These are phyloP conservation scores for Leccinum sublutescens DNA, from an alignment of 768 basidiomycete genomes.

Conservation along the genomic window DNA sequence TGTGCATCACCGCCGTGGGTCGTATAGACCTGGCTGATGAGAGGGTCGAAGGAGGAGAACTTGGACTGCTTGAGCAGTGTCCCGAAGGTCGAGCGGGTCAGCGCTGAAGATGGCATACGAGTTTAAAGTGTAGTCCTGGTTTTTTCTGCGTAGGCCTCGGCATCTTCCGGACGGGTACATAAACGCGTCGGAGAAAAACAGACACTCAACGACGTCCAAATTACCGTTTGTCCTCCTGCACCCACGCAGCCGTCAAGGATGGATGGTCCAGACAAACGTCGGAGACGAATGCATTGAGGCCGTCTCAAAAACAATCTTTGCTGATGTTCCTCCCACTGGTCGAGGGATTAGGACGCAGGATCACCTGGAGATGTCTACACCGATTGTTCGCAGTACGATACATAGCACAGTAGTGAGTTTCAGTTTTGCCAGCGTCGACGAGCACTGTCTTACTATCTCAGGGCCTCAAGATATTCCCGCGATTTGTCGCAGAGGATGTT, in stretches of 20 bases:
- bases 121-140: neutral
- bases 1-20: constrained; percentile 66
- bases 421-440: neutral
- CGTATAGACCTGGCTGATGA: constrained; percentile 76
- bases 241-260: constrained; percentile 44
- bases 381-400: constrained; percentile 4
- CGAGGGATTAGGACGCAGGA: constrained; percentile 88
- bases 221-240: constrained; percentile 68
- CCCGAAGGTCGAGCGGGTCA: constrained; percentile 67
- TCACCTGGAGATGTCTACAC: constrained; percentile 84
- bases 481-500: neutral
- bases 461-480: neutral
- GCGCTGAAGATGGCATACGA: constrained; percentile 17
- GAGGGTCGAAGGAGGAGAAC: constrained; percentile 76
- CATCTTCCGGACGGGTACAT: constrained; percentile 31
- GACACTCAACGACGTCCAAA: constrained; percentile 68
- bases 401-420: constrained; percentile 15
- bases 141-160: constrained; percentile 15
- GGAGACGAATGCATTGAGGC: constrained; percentile 48
- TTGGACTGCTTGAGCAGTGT: constrained; percentile 77
- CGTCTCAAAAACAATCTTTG: constrained; percentile 90
- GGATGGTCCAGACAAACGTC: constrained; percentile 91
- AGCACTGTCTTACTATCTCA: constrained; percentile 3
- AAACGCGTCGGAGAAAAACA: constrained; percentile 18
- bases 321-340: constrained; percentile 88